Conservation (phyloP, 306 rosid genomes). For the Ormosia emarginata region DNA sequence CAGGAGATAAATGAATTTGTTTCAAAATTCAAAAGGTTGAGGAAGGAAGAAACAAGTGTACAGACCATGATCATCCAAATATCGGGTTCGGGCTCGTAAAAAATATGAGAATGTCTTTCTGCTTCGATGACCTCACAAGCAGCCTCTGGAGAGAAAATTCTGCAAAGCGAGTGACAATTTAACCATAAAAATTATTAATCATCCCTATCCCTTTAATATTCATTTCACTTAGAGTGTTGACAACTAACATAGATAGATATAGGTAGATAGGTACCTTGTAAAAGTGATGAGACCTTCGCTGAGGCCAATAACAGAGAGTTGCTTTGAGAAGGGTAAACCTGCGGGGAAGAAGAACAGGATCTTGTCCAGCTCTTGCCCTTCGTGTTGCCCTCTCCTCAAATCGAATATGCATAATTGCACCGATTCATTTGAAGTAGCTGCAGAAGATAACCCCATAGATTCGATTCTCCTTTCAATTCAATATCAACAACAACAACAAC, state of each 20-base stretch:
- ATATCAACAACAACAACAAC: too few relatives aligned
- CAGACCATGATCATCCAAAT: slow-evolving; percentile 93
- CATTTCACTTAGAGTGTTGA: too few relatives aligned
- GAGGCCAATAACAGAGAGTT: slow-evolving; percentile 87
- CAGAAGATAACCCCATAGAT: slow-evolving; percentile 70
- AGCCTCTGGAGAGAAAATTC: slow-evolving; percentile 90
- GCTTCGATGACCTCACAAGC: slow-evolving; percentile 92
- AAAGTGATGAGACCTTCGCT: slow-evolving; percentile 97
- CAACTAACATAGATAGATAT: not conserved
- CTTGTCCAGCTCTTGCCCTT: slow-evolving; percentile 95
- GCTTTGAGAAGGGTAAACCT: slow-evolving; percentile 75
- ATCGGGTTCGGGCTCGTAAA: slow-evolving; percentile 82
- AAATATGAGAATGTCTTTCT: slow-evolving; percentile 77
- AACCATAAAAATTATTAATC: too few relatives aligned
- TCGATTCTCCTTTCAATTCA: not conserved
- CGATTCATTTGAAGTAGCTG: slow-evolving; percentile 47
- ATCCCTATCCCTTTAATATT: too few relatives aligned
- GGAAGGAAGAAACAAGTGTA: not conserved
- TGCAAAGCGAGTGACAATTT: slow-evolving; percentile 16
- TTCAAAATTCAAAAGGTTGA: not conserved
- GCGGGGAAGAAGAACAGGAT: slow-evolving; percentile 88
- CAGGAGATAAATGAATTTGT: too few relatives aligned
- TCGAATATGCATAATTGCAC: slow-evolving; percentile 77
- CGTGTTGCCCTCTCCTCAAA: slow-evolving; percentile 89
- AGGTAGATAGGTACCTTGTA: slow-evolving; percentile 87